Evolutionary conservation across 257 asterid species (phyloP).

Genomic region (Ocimum tenuiflorum): DNA sequence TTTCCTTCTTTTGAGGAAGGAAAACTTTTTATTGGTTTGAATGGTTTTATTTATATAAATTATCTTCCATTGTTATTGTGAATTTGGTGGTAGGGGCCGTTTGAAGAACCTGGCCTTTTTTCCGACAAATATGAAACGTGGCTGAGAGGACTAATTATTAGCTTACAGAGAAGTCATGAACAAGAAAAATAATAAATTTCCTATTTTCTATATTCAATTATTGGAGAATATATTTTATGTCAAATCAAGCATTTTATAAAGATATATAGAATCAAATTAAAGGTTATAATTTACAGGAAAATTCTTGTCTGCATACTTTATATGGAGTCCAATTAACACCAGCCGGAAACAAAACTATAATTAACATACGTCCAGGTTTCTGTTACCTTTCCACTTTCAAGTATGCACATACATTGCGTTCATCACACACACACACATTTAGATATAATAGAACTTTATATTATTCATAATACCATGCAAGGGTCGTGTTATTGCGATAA

Average conservation of each 20-base stretch:
- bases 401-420: too few species aligned
- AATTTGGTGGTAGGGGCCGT: background rate
- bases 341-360: background rate
- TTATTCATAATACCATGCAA: too few species aligned
- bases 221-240: slow-evolving; percentile 22
- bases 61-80: background rate
- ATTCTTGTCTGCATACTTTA: too few species aligned
- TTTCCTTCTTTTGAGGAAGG: too few species aligned
- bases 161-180: background rate
- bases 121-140: background rate
- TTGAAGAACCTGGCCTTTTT: background rate
- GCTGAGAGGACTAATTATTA: background rate
- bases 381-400: too few species aligned
- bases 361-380: too few species aligned
- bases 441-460: too few species aligned
- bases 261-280: slow-evolving; percentile 10
- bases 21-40: too few species aligned
- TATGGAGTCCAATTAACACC: background rate
- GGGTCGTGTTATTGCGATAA: too few species aligned
- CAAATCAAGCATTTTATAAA: slow-evolving; percentile 16
- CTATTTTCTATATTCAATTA: slow-evolving; percentile 5
- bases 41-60: background rate
- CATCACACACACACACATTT: too few species aligned
- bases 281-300: background rate
- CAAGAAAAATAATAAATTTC: background rate